Conservation (phyloP, 768 basidiomycete species). For the Russula ochroleuca region DNA sequence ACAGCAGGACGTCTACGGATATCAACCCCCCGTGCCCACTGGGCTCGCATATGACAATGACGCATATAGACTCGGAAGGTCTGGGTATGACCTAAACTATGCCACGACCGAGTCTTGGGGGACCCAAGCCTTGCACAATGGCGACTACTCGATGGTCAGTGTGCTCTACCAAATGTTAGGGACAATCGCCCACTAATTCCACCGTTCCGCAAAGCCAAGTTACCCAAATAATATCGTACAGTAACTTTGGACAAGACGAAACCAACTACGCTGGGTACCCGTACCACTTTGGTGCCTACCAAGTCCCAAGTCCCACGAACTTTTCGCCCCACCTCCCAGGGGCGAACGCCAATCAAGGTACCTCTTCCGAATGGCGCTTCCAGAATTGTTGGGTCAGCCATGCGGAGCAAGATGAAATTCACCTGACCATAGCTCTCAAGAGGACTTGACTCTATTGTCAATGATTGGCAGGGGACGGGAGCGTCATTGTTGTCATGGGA, state of each 20-base stretch:
- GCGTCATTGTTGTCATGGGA: no score
- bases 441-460: not conserved
- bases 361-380: not conserved
- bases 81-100: not conserved
- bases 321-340: not conserved
- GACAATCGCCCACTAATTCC: not conserved
- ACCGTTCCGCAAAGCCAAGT: not conserved
- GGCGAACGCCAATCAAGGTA: not conserved
- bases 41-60: not conserved
- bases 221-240: not conserved
- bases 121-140: not conserved
- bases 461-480: no score
- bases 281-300: not conserved
- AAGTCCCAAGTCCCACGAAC: not conserved
- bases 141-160: constrained; percentile 1
- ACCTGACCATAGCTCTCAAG: constrained; percentile 9
- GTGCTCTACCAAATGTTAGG: not conserved
- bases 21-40: not conserved
- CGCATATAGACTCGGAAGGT: not conserved
- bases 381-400: not conserved
- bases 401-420: constrained; percentile 5
- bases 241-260: not conserved
- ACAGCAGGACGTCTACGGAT: not conserved
- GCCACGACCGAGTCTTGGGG: not conserved
- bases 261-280: not conserved